Evolutionary conservation across 179 eudicot species (phyloP), one percentile per base, ranked within the genome.

Genomic region (Patellifolia procumbens): DNA sequence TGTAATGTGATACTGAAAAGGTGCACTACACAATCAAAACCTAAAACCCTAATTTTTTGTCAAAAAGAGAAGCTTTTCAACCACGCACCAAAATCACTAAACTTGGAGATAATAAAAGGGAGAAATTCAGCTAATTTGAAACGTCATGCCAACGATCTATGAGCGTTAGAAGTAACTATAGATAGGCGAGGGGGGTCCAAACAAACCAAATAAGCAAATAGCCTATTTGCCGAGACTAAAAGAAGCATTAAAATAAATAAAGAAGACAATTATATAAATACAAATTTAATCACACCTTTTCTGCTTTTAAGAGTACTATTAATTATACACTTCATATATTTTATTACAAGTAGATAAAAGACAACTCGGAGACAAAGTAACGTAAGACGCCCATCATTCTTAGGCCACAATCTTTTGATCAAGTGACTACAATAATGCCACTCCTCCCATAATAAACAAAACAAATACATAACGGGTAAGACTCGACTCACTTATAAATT

Each of bases 351-450:
- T 67, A 28, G 12, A 42, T 31, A 17, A 16, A 22, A 42, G 76
- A 69, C 65, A 77, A 67, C 69, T 61, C 55, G 49, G 79, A 63
- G 77, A 71, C 77, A 75, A 83, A 80, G 86, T 56, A 78, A 83
- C 84, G 83, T 85, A 51, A 85, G 84, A 83, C 76, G 75, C 49
- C 80, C 70, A 73, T 61, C 68, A 81, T 78, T 77, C 84, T 83
- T 80, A 61, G 76, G 78, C 84, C 79, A 52, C 77, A 74, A 72
- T 75, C 70, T 45, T 74, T 26, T 29, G 70, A 68, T 73, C 74
- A 77, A 77, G 61, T 59, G 69, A 46, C 65, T 58, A 16, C 65
- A 48, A 69, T 69, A 69, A 69, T 67, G 12, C 51, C n/a, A n/a
- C 26, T 5, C 4, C 4, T 59, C 32, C 2, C 9, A n/a, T n/a